These are phyloP conservation scores for Penicillium robsamsonii DNA, from an alignment of 495 filamentous ascomycete species.

Conservation along the genomic window DNA sequence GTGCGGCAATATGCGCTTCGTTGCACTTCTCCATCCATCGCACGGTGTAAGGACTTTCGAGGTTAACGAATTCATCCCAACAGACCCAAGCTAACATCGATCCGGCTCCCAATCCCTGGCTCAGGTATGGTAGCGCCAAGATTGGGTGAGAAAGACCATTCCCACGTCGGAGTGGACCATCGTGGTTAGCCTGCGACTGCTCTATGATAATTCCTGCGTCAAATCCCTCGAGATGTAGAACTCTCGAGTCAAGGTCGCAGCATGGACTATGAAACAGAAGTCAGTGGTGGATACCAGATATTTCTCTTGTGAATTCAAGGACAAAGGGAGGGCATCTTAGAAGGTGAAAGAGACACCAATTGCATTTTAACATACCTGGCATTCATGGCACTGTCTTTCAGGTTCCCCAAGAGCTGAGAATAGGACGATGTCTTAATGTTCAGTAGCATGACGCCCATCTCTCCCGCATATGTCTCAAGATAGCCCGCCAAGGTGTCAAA, in stretches of 20 bases:
- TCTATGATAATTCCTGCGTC: conserved; percentile 5
- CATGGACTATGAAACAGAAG: neutral
- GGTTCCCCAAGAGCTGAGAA: neutral
- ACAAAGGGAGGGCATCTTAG: neutral
- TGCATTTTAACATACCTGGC: neutral
- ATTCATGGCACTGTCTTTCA: neutral
- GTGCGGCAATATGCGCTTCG: conserved; percentile 25
- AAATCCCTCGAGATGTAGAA: neutral
- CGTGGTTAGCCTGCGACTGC: neutral
- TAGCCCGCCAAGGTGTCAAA: conserved; percentile 20
- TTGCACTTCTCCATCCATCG: conserved; percentile 32
- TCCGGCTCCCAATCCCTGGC: conserved; percentile 15
- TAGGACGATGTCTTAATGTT: conserved; percentile 21
- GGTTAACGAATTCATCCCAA: conserved; percentile 31
- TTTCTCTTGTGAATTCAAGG: neutral
- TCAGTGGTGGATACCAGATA: neutral
- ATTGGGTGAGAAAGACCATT: neutral
- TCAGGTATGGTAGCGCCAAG: conserved; percentile 1
- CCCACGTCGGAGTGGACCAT: neutral
- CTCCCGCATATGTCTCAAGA: conserved; percentile 23
- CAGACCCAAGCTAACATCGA: conserved; percentile 34
- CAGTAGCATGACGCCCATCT: conserved; percentile 28
- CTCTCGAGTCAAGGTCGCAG: conserved; percentile 2
- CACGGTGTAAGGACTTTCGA: conserved; percentile 24
- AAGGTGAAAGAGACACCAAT: neutral